phyloP scores from a whole-genome alignment of 768 basidiomycete genomes.

The Tricholoma flavovirens region DNA sequence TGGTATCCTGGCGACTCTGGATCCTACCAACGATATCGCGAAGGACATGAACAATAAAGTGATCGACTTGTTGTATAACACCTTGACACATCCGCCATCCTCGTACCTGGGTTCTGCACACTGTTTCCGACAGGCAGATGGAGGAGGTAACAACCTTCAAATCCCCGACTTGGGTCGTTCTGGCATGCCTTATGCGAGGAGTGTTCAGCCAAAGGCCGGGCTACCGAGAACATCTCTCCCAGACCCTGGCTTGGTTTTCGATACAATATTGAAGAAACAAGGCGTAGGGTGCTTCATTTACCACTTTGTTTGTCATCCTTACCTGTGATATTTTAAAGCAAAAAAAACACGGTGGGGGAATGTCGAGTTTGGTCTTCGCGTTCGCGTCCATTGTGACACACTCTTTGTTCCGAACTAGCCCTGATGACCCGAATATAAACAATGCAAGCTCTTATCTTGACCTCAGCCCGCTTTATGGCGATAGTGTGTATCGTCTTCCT shows the following conservation, averaged over 20 bases:
- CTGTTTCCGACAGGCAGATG: slow-evolving; percentile 43
- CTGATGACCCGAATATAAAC: slow-evolving; percentile 32
- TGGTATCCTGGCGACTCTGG: slow-evolving; percentile 21
- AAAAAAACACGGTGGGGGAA: background rate
- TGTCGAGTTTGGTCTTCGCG: slow-evolving; percentile 9
- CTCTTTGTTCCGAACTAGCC: slow-evolving; percentile 44
- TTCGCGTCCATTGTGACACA: slow-evolving; percentile 48
- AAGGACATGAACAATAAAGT: slow-evolving; percentile 20
- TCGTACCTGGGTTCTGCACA: slow-evolving; percentile 29
- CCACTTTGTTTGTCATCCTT: slow-evolving; percentile 6
- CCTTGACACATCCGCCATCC: slow-evolving; percentile 48
- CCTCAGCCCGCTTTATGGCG: slow-evolving; percentile 49
- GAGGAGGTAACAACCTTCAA: slow-evolving; percentile 41
- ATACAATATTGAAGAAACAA: slow-evolving; percentile 44
- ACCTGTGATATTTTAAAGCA: slow-evolving; percentile 2
- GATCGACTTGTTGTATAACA: slow-evolving; percentile 46
- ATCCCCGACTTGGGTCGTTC: slow-evolving; percentile 44
- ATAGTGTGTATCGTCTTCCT: slow-evolving; percentile 25
- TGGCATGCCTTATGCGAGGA: slow-evolving; percentile 47
- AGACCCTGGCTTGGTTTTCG: slow-evolving; percentile 57
- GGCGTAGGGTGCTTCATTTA: slow-evolving; percentile 24
- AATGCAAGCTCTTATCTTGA: slow-evolving; percentile 50
- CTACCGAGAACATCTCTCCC: slow-evolving; percentile 41
- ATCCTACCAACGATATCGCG: slow-evolving; percentile 14
- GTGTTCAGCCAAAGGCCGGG: slow-evolving; percentile 39